Conservation (phyloP, 176 grass and related monocot genomes). For the Leersia perrieri region DNA sequence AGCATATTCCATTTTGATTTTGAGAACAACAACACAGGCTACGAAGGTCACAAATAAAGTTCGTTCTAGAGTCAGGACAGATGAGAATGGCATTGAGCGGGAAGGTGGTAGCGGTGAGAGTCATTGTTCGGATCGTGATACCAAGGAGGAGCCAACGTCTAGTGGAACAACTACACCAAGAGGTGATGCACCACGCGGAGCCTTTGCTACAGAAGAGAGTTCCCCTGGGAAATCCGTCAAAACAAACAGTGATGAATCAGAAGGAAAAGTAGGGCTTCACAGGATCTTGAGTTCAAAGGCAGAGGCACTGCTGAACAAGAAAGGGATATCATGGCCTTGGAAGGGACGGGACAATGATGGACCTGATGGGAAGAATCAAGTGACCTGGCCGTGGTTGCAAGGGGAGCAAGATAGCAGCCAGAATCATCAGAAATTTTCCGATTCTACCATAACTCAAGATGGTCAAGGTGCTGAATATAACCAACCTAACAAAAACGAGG, state of each 20-base stretch:
- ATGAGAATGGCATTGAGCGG: constrained; percentile 55
- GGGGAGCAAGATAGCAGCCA: constrained; percentile 59
- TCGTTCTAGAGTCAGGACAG: constrained; percentile 64
- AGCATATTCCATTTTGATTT: constrained; percentile 56
- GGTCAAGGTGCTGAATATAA: constrained; percentile 48
- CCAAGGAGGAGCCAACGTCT: constrained; percentile 61
- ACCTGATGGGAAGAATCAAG: constrained; percentile 52
- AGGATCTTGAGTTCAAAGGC: constrained; percentile 90
- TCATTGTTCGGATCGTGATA: constrained; percentile 56
- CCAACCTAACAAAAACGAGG: constrained; percentile 54
- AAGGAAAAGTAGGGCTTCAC: constrained; percentile 71
- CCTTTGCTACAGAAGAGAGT: constrained; percentile 37
- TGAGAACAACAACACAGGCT: constrained; percentile 81
- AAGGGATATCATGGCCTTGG: constrained; percentile 90
- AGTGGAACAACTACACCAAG: constrained; percentile 66
- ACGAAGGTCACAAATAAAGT: constrained; percentile 97
- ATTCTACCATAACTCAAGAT: constrained; percentile 47
- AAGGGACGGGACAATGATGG: constrained; percentile 73
- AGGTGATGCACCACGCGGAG: constrained; percentile 44
- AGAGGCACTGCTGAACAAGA: constrained; percentile 82
- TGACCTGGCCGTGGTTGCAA: constrained; percentile 67
- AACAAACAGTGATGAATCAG: constrained; percentile 55
- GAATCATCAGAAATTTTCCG: constrained; percentile 52
- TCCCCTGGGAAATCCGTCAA: constrained; percentile 52
- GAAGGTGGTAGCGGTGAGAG: constrained; percentile 56